Percentiles rank a stretch among this genome's conserved stretches.
Conservation (phyloP, 495 filamentous ascomycete species). For the Lasiosphaeria ovina region DNA sequence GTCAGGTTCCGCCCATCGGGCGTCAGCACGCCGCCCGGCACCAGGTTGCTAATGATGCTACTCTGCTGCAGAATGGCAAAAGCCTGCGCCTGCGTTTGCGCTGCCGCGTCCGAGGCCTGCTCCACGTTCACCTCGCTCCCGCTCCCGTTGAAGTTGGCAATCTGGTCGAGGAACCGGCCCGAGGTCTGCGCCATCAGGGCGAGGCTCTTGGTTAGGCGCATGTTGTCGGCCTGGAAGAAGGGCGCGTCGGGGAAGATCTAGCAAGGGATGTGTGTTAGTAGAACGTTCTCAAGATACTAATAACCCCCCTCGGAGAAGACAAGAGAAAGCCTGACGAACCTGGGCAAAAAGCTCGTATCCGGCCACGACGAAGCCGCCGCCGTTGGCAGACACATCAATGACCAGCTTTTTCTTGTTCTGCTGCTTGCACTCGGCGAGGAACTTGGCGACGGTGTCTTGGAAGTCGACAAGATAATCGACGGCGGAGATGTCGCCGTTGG, state of each 20-base stretch:
- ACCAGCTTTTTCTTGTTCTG: conserved; percentile 49
- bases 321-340: conserved; percentile 22
- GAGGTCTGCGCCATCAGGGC: conserved; percentile 24
- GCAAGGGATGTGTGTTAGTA: background rate
- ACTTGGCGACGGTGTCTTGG: conserved; percentile 36
- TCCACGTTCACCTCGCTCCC: background rate
- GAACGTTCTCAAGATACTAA: background rate
- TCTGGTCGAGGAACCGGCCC: conserved; percentile 13
- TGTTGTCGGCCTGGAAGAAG: conserved; percentile 31
- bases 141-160: conserved; percentile 15
- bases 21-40: conserved; percentile 20
- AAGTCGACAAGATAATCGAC: conserved; percentile 33
- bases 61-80: conserved; percentile 15
- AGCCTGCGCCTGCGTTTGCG: conserved; percentile 4
- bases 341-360: conserved; percentile 44
- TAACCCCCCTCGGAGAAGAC: conserved; percentile 4
- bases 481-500: conserved; percentile 10
- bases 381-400: conserved; percentile 56
- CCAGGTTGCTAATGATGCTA: conserved; percentile 23
- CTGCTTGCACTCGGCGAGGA: conserved; percentile 36
- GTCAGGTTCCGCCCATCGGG: conserved; percentile 28
- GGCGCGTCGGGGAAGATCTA: conserved; percentile 32
- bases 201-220: conserved; percentile 29
- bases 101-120: background rate
- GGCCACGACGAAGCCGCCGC: conserved; percentile 49